Evolutionary conservation across 2,329 filamentous ascomycete genomes (phyloP), one percentile per base, ranked within the genome.

Genomic region (Daldinia sp.): DNA sequence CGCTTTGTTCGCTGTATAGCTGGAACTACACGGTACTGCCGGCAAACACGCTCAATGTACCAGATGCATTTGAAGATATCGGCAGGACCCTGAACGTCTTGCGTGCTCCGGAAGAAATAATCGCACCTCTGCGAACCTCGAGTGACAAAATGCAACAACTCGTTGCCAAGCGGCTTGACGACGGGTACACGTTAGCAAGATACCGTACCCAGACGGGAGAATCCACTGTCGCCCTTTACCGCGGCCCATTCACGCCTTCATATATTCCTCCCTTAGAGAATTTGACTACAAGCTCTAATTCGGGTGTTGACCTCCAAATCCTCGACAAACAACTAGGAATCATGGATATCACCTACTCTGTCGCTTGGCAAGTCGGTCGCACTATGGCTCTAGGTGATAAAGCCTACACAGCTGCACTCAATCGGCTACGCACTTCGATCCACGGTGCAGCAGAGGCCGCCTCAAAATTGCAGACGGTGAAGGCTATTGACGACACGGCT

Each of bases 311-410:
- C 33, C 70, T 82, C n/a, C 78, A 82, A 63, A 79, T 85, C 18
- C 60, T 84, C 0, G 83, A 85, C 50, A 60, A 69, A 6, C 41
- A 78, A 1, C 4, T 79, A 0, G 80, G 80, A 0, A 70, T 85
- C 4, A 82, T 84, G 78, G 83, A 85, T 65, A 57, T 84, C 0
- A 80, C 79, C 0, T 85, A 85, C 71, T 79, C 78, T 0, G 60
- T 74, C 0, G 83, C 83, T 0, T 85, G 83, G 83, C 72, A 82
- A 30, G 61, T 84, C 0, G 83, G 83, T 0, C 78, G 77, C 23
- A 76, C 75, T 3, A 55, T 84, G 37, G 83, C 81, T 0, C 67
- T 84, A 0, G 78, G 76, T 0, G 80, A 77, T 59, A 37, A 77
- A 39, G 60, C 44, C 23, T 48, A 48, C 12, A 48, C 23, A n/a